phyloP scores from a whole-genome alignment of 495 filamentous ascomycete species.

The Talaromyces liani region DNA sequence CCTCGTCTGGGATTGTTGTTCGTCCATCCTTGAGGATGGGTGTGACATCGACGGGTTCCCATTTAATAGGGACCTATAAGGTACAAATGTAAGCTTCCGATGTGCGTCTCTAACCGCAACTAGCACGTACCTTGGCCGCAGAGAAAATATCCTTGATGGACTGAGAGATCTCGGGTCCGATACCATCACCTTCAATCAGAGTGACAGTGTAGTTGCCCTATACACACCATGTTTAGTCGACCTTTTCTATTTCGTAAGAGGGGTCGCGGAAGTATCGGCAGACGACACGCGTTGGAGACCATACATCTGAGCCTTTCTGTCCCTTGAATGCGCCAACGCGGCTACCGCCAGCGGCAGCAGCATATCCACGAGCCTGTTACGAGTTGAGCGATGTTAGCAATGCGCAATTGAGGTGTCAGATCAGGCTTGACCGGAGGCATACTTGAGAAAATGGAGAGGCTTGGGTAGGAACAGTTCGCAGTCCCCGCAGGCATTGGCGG shows the following conservation, averaged over 20 bases:
- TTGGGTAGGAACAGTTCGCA: conserved; percentile 39
- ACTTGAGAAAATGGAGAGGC: conserved; percentile 46
- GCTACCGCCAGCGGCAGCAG: conserved; percentile 46
- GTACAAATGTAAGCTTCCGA: conserved; percentile 24
- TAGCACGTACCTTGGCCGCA: conserved; percentile 70
- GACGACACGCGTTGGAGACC: conserved; percentile 9
- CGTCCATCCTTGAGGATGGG: conserved; percentile 87
- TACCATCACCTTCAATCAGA: conserved; percentile 97
- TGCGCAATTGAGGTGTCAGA: conserved; percentile 10
- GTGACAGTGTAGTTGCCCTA: conserved; percentile 93
- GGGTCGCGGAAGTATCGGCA: conserved; percentile 11
- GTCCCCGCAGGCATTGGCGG: conserved; percentile 49
- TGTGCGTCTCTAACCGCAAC: conserved; percentile 2
- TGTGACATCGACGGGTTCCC: conserved; percentile 95
- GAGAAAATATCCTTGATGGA: conserved; percentile 97
- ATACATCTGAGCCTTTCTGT: conserved; percentile 77
- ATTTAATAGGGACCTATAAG: conserved; percentile 80
- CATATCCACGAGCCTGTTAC: conserved; percentile 39
- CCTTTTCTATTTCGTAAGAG: neutral
- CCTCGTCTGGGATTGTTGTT: conserved; percentile 83
- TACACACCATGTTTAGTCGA: neutral
- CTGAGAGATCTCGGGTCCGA: conserved; percentile 94
- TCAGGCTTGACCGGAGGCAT: conserved; percentile 9
- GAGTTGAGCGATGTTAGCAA: conserved; percentile 19
- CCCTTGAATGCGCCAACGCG: conserved; percentile 91